A percentile compares a stretch with the other conserved stretches of the same genome.
These are phyloP conservation scores for Dioscorea alata DNA, from an alignment of 106 monocot species.

Conservation along the genomic window DNA sequence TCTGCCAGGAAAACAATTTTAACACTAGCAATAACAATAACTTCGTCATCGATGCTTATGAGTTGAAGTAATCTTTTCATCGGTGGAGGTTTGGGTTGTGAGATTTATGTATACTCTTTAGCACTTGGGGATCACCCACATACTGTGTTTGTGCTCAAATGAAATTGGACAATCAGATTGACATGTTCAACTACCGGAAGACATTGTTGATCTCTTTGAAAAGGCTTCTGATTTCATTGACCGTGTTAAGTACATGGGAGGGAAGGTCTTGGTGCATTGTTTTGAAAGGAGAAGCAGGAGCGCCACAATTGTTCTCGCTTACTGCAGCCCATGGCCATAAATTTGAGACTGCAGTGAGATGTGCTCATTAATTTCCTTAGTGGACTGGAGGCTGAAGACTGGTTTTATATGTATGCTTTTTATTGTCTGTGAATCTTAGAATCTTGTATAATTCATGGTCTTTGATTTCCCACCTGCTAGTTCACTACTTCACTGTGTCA, in stretches of 20 bases:
- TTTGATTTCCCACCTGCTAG: too few relatives aligned
- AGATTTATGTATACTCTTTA: conserved; percentile 70
- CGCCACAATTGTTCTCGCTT: conserved; percentile 79
- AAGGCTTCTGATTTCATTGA: conserved; percentile 73
- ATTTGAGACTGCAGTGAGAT: too few relatives aligned
- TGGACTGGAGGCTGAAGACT: too few relatives aligned
- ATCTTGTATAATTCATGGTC: too few relatives aligned
- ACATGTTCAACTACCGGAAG: conserved; percentile 74
- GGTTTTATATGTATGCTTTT: too few relatives aligned
- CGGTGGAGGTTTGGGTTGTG: conserved; percentile 82
- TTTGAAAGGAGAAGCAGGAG: conserved; percentile 97
- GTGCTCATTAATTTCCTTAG: too few relatives aligned
- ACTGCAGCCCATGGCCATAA: too few relatives aligned
- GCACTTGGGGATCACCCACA: conserved; percentile 85
- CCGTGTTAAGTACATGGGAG: conserved; percentile 34
- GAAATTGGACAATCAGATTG: conserved; percentile 94
- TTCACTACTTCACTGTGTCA: too few relatives aligned
- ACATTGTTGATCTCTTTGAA: conserved; percentile 66
- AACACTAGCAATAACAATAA: conserved; percentile 66
- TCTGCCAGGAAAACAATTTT: conserved; percentile 90
- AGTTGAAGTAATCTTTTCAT: conserved; percentile 78
- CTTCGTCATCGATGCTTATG: conserved; percentile 77
- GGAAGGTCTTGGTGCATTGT: conserved; percentile 88
- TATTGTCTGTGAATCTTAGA: too few relatives aligned
- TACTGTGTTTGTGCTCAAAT: too few relatives aligned